Base-by-base conservation (phyloP, 495 filamentous ascomycete genomes). In the Immersiella caudata region DNA sequence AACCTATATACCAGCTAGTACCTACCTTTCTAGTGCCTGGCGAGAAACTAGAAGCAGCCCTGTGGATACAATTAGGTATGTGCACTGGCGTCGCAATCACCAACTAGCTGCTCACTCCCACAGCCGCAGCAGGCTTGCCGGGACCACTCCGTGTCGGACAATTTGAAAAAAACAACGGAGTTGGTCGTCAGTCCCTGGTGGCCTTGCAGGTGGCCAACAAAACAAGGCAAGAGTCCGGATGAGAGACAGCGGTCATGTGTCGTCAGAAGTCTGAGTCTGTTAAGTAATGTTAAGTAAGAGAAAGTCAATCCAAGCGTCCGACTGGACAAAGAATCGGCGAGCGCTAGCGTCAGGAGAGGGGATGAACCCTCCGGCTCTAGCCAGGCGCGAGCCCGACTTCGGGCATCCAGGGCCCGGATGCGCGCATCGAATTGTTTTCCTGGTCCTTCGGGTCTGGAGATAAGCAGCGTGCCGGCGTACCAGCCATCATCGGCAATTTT, bases 281-380 rank as follows among this genome's bases (percentile, higher is more conserved):
- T 75, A 73, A 46, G 40, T 46, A 46, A 46, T 46, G 40, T 59
- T 59, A 9, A 59, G 66, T 75, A 72, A 77, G 49, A 77, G 70
- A 74, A 77, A 73, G 73, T 63, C 60, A 65, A 72, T 68, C 67
- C 67, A 61, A 70, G 66, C 63, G 73, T 64, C 67, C 67, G 67
- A 76, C 71, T 67, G 69, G 71, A 65, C 67, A 70, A 75, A 68
- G 61, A 46, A 68, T 52, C 46, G 16, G 50, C 61, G 59, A 68
- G 67, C 67, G 67, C 63, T 65, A 65, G 57, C 20, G 54, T 22
- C 33, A 51, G 51, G 8, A 36, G 50, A 22, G 36, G n/a, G n/a
- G 54, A 11, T 6, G 59, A 63, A 20, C 35, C 22, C 36, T 59
- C 26, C 36, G 24, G 24, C 54, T 46, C 21, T 18, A 36, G 9